These are phyloP conservation scores for Scortechinia acanthostroma DNA, from an alignment of 2,329 filamentous ascomycete genomes.

Conservation along the genomic window DNA sequence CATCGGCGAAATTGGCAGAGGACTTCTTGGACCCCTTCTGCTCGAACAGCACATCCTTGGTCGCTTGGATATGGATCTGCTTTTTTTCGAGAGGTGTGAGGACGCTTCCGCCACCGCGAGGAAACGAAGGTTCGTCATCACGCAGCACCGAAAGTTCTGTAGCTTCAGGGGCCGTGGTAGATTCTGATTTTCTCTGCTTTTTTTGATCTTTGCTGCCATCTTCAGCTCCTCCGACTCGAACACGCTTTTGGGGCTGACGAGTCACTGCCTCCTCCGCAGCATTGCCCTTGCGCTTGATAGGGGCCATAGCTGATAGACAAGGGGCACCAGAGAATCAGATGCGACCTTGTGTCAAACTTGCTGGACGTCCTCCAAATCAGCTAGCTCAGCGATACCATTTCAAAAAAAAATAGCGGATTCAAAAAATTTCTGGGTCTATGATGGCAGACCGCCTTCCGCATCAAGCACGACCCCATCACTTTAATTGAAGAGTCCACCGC, in stretches of 20 bases:
- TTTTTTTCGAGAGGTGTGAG: constrained; percentile 91
- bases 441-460: too few relatives aligned
- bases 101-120: constrained; percentile 82
- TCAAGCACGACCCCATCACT: too few relatives aligned
- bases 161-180: constrained; percentile 12
- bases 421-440: too few relatives aligned
- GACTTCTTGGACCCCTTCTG: constrained; percentile 30
- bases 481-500: too few relatives aligned
- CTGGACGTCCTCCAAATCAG: too few relatives aligned
- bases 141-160: constrained; percentile 25
- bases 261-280: constrained; percentile 20
- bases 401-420: too few relatives aligned
- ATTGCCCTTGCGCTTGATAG: constrained; percentile 32
- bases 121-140: constrained; percentile 85
- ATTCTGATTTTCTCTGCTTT: constrained; percentile 10
- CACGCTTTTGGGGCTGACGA: constrained; percentile 27
- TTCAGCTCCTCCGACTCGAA: constrained; percentile 24
- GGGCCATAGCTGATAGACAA: constrained; percentile 22
- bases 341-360: background rate
- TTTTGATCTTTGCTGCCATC: constrained; percentile 21
- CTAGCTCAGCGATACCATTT: too few relatives aligned
- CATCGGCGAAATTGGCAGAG: constrained; percentile 26
- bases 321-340: background rate
- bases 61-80: constrained; percentile 90
- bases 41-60: constrained; percentile 84